Percentiles rank a stretch among this genome's conserved stretches.
Evolutionary conservation across 2,329 filamentous ascomycete genomes (phyloP).

Genomic region (Diplodia seriata): DNA sequence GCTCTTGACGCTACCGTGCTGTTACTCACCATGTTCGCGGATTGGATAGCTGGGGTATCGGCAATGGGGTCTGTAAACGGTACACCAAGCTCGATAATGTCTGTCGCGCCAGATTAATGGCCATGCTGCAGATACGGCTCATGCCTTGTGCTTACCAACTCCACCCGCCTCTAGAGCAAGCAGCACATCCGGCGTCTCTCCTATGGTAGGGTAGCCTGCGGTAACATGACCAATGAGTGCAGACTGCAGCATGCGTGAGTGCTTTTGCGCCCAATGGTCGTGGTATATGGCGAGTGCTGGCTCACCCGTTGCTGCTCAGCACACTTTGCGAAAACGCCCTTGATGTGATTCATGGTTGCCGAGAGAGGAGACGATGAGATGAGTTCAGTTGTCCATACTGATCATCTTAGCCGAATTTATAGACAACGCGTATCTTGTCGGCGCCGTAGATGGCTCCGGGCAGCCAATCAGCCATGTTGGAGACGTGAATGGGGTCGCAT

Average conservation of each 20-base stretch:
- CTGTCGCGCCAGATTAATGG: conserved; percentile 53
- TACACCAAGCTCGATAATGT: conserved; percentile 93
- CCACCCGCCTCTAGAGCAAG: conserved; percentile 91
- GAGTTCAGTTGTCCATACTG: no score
- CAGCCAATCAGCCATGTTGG: conserved; percentile 7
- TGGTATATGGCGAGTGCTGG: not conserved
- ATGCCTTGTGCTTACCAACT: conserved; percentile 65
- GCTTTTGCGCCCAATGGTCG: no score
- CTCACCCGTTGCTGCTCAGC: conserved; percentile 10
- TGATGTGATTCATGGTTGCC: conserved; percentile 25
- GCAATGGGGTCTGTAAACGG: conserved; percentile 99
- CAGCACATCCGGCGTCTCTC: conserved; percentile 76
- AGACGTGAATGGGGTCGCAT: not conserved
- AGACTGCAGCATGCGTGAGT: conserved; percentile 42
- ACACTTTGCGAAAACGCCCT: conserved; percentile 4
- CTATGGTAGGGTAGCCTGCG: conserved; percentile 82
- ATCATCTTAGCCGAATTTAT: not conserved
- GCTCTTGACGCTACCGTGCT: conserved; percentile 38
- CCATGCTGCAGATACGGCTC: not conserved
- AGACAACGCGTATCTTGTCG: not conserved
- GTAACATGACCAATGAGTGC: conserved; percentile 96
- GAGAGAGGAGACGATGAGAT: not conserved
- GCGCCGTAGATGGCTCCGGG: not conserved
- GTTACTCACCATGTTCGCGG: conserved; percentile 76
- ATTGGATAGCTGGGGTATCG: conserved; percentile 90